Base-by-base conservation (phyloP, 495 filamentous ascomycete genomes). In the Thermochaetoides thermophila region DNA sequence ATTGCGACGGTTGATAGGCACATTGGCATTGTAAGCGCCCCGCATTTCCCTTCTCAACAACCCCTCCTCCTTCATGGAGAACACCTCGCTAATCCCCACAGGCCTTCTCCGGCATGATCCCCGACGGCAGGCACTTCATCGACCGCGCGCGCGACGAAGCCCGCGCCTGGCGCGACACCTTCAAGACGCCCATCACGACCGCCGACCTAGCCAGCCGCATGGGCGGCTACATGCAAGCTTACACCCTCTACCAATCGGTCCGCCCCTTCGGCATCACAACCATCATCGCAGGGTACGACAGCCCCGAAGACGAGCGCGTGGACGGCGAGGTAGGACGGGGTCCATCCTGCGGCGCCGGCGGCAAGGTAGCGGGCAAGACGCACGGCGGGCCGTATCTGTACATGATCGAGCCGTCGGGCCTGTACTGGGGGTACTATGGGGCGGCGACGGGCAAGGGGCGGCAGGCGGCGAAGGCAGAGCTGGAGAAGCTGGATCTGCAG, bases 341-440 rank as follows among this genome's bases (percentile, higher is more conserved):
- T 10, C 85, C 85, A 19, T 61, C 66, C 20, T 66, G 69, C 23
- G 85, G 85, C 42, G 68, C 80, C 15, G 85, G 85, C 37, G 85
- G 84, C 38, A 87, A 84, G 62, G 66, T 72, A 14, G 56, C 73
- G 30, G 78, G 71, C 38, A 70, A 71, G 40, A 79, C 78, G 53
- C 71, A 79, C 46, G 89, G 87, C 48, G 89, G 86, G 1, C 89
- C 89, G 20, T 83, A 71, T 27, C 69, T 97, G 33, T 96, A 93
- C 68, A 97, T 97, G 89, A 83, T 96, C 49, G 89, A 97, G 63
- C 89, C 89, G 29, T 93, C 84, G 52, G 89, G 89, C 34, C 58
- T 86, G 35, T 94, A 92, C 61, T 97, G 89, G 89, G 89, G 89
- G 8, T 97, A 97, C 61, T 94, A 94, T 56, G 89, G 89, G 44